A percentile compares a stretch with the other conserved stretches of the same genome.
Evolutionary conservation across 2,329 filamentous ascomycete species (phyloP).

Genomic region (Penicillium polonicum): DNA sequence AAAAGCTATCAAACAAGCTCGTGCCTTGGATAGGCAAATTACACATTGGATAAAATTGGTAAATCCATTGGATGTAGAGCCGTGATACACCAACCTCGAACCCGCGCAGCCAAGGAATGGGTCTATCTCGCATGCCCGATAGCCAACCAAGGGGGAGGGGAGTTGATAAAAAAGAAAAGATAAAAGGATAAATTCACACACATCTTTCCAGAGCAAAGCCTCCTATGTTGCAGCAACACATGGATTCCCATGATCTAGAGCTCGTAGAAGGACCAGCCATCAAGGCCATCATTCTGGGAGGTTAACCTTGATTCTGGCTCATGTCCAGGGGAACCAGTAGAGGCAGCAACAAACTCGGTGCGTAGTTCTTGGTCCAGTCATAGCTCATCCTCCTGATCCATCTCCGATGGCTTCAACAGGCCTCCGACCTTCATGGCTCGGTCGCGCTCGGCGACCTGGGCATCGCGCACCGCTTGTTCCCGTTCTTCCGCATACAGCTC

Average conservation of each 20-base stretch:
- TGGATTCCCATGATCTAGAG: conserved; percentile 40
- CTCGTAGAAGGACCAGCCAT: conserved; percentile 68
- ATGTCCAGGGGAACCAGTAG: conserved; percentile 27
- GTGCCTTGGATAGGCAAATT: background rate
- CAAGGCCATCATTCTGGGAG: conserved; percentile 42
- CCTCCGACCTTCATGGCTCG: conserved; percentile 93
- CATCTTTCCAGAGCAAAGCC: background rate
- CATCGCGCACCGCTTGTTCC: conserved; percentile 83
- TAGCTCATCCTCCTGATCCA: conserved; percentile 77
- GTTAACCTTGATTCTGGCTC: conserved; percentile 22
- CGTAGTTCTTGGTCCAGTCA: conserved; percentile 75
- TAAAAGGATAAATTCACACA: conserved; percentile 16
- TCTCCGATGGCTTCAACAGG: conserved; percentile 93
- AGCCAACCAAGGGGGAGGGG: background rate
- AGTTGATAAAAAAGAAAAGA: conserved; percentile 12
- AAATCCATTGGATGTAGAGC: conserved; percentile 4
- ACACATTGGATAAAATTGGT: background rate
- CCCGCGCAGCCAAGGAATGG: conserved; percentile 3
- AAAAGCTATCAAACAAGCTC: conserved; percentile 7
- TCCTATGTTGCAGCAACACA: background rate
- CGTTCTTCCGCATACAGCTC: conserved; percentile 93
- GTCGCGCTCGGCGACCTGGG: conserved; percentile 84
- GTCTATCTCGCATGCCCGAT: conserved; percentile 5
- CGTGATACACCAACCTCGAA: conserved; percentile 3
- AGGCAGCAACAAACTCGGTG: conserved; percentile 52